Evolutionary conservation across 768 basidiomycete species (phyloP).

Genomic region (Mycena sanguinolenta): DNA sequence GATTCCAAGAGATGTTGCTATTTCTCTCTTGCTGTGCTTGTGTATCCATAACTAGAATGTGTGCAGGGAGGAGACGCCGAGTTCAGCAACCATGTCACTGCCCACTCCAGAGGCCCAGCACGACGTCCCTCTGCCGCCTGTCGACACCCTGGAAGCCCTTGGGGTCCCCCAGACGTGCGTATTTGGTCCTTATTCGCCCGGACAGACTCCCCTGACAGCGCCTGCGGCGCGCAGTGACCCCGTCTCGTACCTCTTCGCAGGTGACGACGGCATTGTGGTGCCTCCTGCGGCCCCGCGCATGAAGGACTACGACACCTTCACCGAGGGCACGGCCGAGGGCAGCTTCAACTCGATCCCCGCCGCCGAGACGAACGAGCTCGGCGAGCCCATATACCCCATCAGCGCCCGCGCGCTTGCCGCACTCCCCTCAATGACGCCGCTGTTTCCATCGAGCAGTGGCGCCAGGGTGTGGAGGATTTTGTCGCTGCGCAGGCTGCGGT

Average conservation of each 20-base stretch:
- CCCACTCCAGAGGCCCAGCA: slow-evolving; percentile 31
- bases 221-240: slow-evolving; percentile 26
- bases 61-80: slow-evolving; percentile 36
- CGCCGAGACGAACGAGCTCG: slow-evolving; percentile 51
- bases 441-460: slow-evolving; percentile 58
- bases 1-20: slow-evolving; percentile 36
- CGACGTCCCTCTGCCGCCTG: slow-evolving; percentile 28
- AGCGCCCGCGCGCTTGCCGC: slow-evolving; percentile 49
- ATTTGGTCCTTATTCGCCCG: not conserved
- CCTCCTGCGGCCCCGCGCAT: slow-evolving; percentile 64
- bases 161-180: slow-evolving; percentile 25
- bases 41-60: slow-evolving; percentile 20
- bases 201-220: slow-evolving; percentile 22
- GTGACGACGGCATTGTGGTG: slow-evolving; percentile 43
- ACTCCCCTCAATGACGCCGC: slow-evolving; percentile 40
- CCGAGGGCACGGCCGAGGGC: slow-evolving; percentile 67
- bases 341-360: slow-evolving; percentile 63
- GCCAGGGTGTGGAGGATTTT: slow-evolving; percentile 50
- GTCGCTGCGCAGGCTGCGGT: not conserved
- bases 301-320: slow-evolving; percentile 72
- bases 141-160: slow-evolving; percentile 15
- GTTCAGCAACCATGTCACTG: slow-evolving; percentile 38
- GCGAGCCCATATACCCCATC: slow-evolving; percentile 50
- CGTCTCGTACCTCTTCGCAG: slow-evolving; percentile 34
- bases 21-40: not conserved